These are phyloP conservation scores for Fusarium caatingaense DNA, from an alignment of 2,329 filamentous ascomycete species.

Conservation along the genomic window DNA sequence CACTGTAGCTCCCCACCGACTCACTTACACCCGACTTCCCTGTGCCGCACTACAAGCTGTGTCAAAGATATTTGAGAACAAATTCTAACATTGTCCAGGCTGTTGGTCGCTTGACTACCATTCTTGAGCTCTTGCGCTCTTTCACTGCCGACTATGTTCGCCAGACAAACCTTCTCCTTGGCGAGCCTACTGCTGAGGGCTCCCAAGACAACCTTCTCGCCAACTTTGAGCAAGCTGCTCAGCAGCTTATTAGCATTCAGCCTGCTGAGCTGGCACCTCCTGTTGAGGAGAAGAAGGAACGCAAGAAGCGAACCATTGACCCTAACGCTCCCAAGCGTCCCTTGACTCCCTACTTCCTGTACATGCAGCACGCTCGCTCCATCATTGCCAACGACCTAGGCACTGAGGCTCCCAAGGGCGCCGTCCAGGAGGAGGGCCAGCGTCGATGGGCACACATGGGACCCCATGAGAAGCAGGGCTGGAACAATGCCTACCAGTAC, in stretches of 20 bases:
- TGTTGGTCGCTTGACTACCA: slow-evolving; percentile 73
- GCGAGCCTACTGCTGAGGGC: slow-evolving; percentile 67
- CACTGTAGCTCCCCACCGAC: slow-evolving; percentile 27
- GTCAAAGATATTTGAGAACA: neutral
- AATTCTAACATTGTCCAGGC: slow-evolving; percentile 57
- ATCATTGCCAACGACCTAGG: slow-evolving; percentile 85
- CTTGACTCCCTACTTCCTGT: slow-evolving; percentile 93
- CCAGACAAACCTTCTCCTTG: slow-evolving; percentile 86
- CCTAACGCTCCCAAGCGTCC: slow-evolving; percentile 96
- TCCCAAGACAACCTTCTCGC: slow-evolving; percentile 58
- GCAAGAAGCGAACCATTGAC: slow-evolving; percentile 87
- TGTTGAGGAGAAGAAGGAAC: slow-evolving; percentile 82
- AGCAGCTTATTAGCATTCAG: slow-evolving; percentile 57
- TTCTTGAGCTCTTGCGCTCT: slow-evolving; percentile 82
- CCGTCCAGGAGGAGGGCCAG: slow-evolving; percentile 88
- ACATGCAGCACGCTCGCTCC: slow-evolving; percentile 87
- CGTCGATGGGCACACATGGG: slow-evolving; percentile 85
- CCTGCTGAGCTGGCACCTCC: slow-evolving; percentile 56
- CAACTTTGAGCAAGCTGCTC: slow-evolving; percentile 64
- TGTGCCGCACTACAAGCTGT: neutral
- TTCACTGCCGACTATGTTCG: slow-evolving; percentile 87
- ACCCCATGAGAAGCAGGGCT: slow-evolving; percentile 76
- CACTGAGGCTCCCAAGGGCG: slow-evolving; percentile 80
- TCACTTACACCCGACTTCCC: slow-evolving; percentile 16
- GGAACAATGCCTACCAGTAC: slow-evolving; percentile 76